Conservation (phyloP, 2,329 filamentous ascomycete genomes). For the Chalaropsis ovoidea region DNA sequence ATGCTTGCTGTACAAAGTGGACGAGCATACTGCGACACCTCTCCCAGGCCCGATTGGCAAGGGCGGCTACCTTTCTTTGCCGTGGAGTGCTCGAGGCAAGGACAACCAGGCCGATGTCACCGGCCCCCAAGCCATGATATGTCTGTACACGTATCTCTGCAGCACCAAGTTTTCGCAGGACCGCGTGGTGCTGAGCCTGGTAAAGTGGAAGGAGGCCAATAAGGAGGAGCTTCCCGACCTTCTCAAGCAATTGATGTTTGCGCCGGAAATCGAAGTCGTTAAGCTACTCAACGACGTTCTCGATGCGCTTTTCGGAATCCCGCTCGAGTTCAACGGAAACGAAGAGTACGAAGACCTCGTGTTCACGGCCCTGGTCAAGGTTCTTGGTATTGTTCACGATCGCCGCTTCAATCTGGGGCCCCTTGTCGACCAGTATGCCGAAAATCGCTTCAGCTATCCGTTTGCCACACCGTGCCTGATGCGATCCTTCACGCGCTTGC, state of each 20-base stretch:
- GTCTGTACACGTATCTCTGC: constrained; percentile 76
- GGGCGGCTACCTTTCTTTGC: constrained; percentile 76
- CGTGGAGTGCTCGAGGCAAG: constrained; percentile 62
- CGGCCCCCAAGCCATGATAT: constrained; percentile 68
- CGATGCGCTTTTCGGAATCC: constrained; percentile 79
- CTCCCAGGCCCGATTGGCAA: constrained; percentile 55
- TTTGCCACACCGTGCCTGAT: constrained; percentile 84
- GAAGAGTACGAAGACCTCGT: constrained; percentile 88
- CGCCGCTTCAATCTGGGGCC: constrained; percentile 84
- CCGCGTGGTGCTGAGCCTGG: constrained; percentile 66
- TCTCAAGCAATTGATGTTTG: constrained; percentile 76
- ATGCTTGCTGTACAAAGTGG: constrained; percentile 77
- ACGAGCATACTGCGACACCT: constrained; percentile 71
- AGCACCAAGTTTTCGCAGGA: constrained; percentile 94
- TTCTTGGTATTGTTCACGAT: constrained; percentile 89
- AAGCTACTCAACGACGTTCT: constrained; percentile 86
- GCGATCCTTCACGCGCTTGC: constrained; percentile 70
- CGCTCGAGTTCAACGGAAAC: constrained; percentile 82
- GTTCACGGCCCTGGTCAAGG: constrained; percentile 79
- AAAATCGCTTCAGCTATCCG: constrained; percentile 82
- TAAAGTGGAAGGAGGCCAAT: constrained; percentile 74
- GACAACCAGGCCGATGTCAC: constrained; percentile 64
- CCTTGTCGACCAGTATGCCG: constrained; percentile 82
- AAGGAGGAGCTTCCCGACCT: constrained; percentile 62
- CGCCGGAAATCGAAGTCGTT: constrained; percentile 94